Evolutionary conservation across 768 basidiomycete species (phyloP).

Genomic region (Lepiota venenata): DNA sequence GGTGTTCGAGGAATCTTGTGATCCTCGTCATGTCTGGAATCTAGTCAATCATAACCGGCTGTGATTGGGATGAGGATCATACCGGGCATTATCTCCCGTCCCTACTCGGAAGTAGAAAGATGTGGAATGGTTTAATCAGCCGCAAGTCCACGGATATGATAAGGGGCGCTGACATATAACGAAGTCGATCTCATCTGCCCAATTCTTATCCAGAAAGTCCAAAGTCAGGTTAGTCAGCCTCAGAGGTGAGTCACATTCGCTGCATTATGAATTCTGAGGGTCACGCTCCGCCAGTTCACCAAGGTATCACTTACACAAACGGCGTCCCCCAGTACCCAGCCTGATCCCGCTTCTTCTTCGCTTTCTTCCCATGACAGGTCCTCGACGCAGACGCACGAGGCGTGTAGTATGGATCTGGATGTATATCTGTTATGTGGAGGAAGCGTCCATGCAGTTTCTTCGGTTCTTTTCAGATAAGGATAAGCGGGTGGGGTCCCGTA

Average conservation of each 20-base stretch:
- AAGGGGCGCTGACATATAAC: slow-evolving; percentile 65
- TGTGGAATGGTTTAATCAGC: neutral
- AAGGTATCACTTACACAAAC: slow-evolving; percentile 47
- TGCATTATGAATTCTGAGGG: slow-evolving; percentile 21
- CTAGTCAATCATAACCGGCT: neutral
- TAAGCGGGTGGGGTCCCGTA: neutral
- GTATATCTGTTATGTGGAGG: slow-evolving; percentile 81
- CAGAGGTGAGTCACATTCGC: slow-evolving; percentile 81
- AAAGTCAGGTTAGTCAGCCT: slow-evolving; percentile 78
- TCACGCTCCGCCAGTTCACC: neutral
- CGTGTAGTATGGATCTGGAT: slow-evolving; percentile 71
- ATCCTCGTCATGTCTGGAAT: slow-evolving; percentile 78
- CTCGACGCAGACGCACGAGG: slow-evolving; percentile 48
- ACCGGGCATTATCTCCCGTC: slow-evolving; percentile 79
- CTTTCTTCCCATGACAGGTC: slow-evolving; percentile 66
- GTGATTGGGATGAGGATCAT: slow-evolving; percentile 7
- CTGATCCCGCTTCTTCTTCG: slow-evolving; percentile 47
- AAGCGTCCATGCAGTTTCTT: slow-evolving; percentile 68
- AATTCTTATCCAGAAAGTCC: slow-evolving; percentile 73
- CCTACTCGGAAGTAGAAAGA: slow-evolving; percentile 33
- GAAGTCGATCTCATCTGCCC: slow-evolving; percentile 85
- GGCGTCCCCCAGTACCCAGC: slow-evolving; percentile 68
- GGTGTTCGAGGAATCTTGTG: slow-evolving; percentile 75
- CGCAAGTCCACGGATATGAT: slow-evolving; percentile 6
- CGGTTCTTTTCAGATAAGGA: slow-evolving; percentile 25